Evolutionary conservation across 2,329 filamentous ascomycete genomes (phyloP), one percentile per base, ranked within the genome.

Genomic region (Fusarium citri): DNA sequence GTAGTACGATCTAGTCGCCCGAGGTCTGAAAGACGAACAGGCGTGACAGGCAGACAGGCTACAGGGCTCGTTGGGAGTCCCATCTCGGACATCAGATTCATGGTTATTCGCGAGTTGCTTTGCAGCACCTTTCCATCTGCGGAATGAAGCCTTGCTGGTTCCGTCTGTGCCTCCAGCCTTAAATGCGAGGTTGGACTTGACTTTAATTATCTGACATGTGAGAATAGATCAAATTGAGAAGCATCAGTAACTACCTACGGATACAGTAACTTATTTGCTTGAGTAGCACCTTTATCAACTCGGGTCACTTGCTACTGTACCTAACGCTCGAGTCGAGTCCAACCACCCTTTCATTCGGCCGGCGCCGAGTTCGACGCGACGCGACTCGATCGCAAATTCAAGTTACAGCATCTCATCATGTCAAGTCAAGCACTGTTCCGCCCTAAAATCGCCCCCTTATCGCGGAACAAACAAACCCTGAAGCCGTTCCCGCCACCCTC

Each of bases 81-180:
- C 55, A 64, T 73, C 73, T 75, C 57, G 72, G 73, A 62, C 66
- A 72, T 73, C 72, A 60, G 66, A 58, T 72, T 64, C 59, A 65
- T 68, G 64, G 62, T 67, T 57, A 75, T 75, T 75, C 73, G 73
- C 45, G 73, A 75, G 60, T 65, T 59, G 53, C 43, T 68, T 59
- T 58, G 53, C 51, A 59, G 64, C 73, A 67, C 73, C 73, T 72
- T 75, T 61, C 73, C 73, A 61, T 58, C 64, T 73, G 65, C 47
- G 72, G 73, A 73, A 75, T 64, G 66, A 73, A 74, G 66, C 73
- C 66, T 66, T 72, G 64, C 66, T 74, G 41, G 63, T 67, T 74
- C 73, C 56, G 71, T 74, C 64, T 69, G 59, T 56, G 69, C 55
- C 62, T 69, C 68, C 68, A 75, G 73, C 73, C 73, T 71, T 72